These are phyloP conservation scores for Phyllosticta citrichinensis DNA, from an alignment of 2,329 filamentous ascomycete genomes.

Conservation along the genomic window DNA sequence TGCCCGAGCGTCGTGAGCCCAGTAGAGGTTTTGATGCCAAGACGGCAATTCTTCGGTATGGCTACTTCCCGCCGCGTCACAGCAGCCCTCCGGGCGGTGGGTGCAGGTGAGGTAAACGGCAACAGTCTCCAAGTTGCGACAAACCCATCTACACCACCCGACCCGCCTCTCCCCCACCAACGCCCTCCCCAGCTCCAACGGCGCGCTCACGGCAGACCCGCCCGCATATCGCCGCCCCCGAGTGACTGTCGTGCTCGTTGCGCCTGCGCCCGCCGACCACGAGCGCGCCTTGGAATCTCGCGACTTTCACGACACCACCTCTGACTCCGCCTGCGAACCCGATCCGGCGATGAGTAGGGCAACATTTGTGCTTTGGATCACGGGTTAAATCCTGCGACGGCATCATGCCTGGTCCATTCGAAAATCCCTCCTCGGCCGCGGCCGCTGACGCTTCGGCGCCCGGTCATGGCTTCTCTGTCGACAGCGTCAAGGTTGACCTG, in stretches of 20 bases:
- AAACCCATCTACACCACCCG: background rate
- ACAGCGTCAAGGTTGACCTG: constrained; percentile 79
- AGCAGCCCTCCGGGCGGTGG: background rate
- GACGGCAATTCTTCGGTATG: background rate
- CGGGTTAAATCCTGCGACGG: constrained; percentile 10
- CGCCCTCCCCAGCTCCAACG: background rate
- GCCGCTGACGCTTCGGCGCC: constrained; percentile 1
- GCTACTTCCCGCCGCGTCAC: background rate
- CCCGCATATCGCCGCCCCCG: background rate
- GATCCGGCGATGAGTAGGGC: constrained; percentile 10
- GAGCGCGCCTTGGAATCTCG: constrained; percentile 5
- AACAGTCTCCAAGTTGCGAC: background rate
- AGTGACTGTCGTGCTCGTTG: background rate
- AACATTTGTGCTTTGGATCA: constrained; percentile 3
- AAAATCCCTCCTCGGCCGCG: constrained; percentile 20
- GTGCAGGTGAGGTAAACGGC: background rate
- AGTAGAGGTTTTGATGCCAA: background rate
- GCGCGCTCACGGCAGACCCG: background rate
- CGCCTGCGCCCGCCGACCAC: background rate
- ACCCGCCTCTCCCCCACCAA: background rate
- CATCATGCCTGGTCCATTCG: constrained; percentile 16
- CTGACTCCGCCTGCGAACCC: constrained; percentile 6
- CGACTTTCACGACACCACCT: constrained; percentile 6
- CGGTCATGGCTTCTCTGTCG: constrained; percentile 42
- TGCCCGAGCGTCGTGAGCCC: no score